Percentiles rank a stretch among this genome's conserved stretches.
Evolutionary conservation across 768 basidiomycete species (phyloP).

Genomic region (Mrakia frigida): DNA sequence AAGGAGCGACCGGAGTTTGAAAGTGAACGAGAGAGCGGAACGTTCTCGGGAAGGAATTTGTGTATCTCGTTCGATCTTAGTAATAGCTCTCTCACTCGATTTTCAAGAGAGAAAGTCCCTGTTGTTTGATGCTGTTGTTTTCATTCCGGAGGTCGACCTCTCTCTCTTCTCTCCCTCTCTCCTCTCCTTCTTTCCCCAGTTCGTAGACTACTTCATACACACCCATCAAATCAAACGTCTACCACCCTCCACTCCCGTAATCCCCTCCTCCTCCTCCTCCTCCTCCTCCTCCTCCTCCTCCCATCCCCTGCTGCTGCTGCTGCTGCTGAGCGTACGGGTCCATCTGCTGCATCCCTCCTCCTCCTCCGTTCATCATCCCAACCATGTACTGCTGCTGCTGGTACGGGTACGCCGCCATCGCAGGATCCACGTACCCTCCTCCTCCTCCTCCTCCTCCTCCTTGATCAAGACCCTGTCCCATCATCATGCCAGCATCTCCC

Average conservation of each 20-base stretch:
- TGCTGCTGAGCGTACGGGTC: conserved; percentile 5
- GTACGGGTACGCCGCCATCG: not conserved
- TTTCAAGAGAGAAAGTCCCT: too few species aligned
- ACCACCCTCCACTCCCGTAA: conserved; percentile 6
- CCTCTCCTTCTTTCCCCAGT: not conserved
- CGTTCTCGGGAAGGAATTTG: too few species aligned
- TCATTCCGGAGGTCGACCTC: too few species aligned
- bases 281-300: not conserved
- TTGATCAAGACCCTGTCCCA: too few species aligned
- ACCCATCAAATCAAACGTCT: too few species aligned
- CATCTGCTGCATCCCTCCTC: conserved; percentile 5
- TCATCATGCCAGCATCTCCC: not conserved
- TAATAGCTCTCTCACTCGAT: too few species aligned
- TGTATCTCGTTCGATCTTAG: too few species aligned
- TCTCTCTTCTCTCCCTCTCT: not conserved
- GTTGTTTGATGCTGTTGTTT: too few species aligned
- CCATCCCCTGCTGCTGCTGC: conserved; percentile 13
- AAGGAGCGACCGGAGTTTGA: too few species aligned
- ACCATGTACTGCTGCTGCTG: conserved; percentile 4
- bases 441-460: not conserved
- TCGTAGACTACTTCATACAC: too few species aligned
- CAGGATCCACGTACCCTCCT: not conserved
- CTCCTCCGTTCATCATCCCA: not conserved
- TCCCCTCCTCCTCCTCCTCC: not conserved
- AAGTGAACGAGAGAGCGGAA: too few species aligned